Conservation (phyloP, 306 rosid genomes). For the Alnus glutinosa region DNA sequence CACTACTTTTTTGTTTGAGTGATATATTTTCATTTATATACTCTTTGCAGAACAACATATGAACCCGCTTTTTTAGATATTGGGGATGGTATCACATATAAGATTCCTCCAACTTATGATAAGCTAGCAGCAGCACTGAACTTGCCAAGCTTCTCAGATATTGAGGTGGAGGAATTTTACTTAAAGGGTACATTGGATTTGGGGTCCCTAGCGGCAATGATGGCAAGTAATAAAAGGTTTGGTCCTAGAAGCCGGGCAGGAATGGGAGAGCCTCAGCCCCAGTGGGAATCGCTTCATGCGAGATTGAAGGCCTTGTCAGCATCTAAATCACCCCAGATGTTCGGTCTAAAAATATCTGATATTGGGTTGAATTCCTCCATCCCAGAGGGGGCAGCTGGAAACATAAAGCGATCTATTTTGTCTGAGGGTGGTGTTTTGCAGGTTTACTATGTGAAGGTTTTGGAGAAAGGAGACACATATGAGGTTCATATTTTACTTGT, state of each 20-base stretch:
- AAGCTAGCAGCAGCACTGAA: conserved; percentile 59
- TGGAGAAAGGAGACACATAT: conserved; percentile 98
- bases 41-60: conserved; percentile 61
- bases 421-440: conserved; percentile 95
- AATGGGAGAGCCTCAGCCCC: conserved; percentile 80
- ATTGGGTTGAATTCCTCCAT: conserved; percentile 69
- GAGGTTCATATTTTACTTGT: conserved; percentile 58
- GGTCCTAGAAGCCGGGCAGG: conserved; percentile 64
- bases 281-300: conserved; percentile 82
- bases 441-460: conserved; percentile 91
- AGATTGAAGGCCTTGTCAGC: conserved; percentile 61
- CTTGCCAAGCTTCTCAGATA: conserved; percentile 86
- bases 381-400: conserved; percentile 99
- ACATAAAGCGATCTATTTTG: conserved; percentile 82
- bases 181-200: conserved; percentile 93
- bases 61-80: conserved; percentile 89
- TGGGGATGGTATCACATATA: conserved; percentile 83
- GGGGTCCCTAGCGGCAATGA: conserved; percentile 93
- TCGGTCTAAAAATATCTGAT: conserved; percentile 78
- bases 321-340: conserved; percentile 65
- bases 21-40: conserved; percentile 18
- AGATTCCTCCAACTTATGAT: conserved; percentile 89
- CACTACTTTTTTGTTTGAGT: background rate
- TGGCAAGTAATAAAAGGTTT: conserved; percentile 70
- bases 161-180: conserved; percentile 82